These are phyloP conservation scores for Blastomyces gilchristii DNA, from an alignment of 2,329 filamentous ascomycete species.

Conservation along the genomic window DNA sequence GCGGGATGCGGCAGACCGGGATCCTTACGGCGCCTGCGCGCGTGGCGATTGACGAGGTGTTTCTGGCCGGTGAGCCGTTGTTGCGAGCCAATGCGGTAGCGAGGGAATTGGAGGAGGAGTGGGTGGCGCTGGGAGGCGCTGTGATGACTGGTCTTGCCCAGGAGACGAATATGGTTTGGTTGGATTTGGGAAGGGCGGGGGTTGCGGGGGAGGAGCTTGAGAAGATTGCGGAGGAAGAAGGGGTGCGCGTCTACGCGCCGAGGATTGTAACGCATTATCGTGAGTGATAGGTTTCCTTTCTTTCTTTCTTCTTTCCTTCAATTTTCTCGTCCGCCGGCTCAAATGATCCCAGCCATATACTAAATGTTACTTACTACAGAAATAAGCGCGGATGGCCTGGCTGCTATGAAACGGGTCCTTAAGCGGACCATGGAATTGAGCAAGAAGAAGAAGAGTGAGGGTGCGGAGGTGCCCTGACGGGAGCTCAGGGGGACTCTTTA, in stretches of 20 bases:
- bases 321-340: neutral
- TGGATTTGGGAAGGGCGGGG: slow-evolving; percentile 57
- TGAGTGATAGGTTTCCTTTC: slow-evolving; percentile 22
- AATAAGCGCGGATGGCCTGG: slow-evolving; percentile 34
- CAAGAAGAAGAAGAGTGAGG: neutral
- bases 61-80: slow-evolving; percentile 46
- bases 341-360: slow-evolving; percentile 11
- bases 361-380: slow-evolving; percentile 23
- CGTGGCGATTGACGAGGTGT: slow-evolving; percentile 70
- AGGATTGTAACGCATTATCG: slow-evolving; percentile 60
- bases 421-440: slow-evolving; percentile 11
- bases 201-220: slow-evolving; percentile 45
- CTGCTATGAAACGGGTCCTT: slow-evolving; percentile 22
- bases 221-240: slow-evolving; percentile 46
- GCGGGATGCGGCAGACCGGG: slow-evolving; percentile 65
- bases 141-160: slow-evolving; percentile 44
- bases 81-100: slow-evolving; percentile 57
- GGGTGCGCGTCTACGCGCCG: slow-evolving; percentile 47
- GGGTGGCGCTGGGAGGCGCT: slow-evolving; percentile 60
- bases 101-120: slow-evolving; percentile 52
- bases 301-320: neutral
- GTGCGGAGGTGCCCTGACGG: neutral
- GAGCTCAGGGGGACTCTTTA: neutral
- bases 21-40: slow-evolving; percentile 65
- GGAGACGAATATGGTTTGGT: slow-evolving; percentile 92